Base-by-base conservation (phyloP, 2,329 filamentous ascomycete genomes). In the Apiospora saccharicola region DNA sequence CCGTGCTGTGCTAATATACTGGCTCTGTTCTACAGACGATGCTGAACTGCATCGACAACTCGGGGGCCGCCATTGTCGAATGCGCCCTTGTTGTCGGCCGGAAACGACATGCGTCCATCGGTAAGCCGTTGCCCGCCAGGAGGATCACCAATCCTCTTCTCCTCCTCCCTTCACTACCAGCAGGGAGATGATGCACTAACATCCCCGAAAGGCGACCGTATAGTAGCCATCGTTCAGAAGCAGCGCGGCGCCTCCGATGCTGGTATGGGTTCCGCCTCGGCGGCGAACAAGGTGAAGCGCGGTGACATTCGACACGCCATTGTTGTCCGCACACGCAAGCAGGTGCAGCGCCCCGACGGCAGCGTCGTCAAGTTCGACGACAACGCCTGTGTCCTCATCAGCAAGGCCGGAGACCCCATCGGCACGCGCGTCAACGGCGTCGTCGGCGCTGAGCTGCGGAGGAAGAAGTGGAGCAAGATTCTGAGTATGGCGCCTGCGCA, bases 31-130 rank as follows among this genome's bases (percentile, higher is more conserved):
- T 10, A 41, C 34, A 98, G 96, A 93, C 95, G 82, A 94, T 99
- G 90, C 90, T 99, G 79, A 98, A 96, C 86, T 98, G 96, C 92
- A 98, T 99, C 90, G 96, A 99, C 92, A 99, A 98, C 88, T 98
- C 96, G 76, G 96, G 96, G 82, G 96, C 96, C 78, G 95, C 96
- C 79, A 89, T 99, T 77, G 96, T 98, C 85, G 96, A 99, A 87
- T 99, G 96, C 86, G 94, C 93, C 82, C 93, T 96, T 82, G 93
- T 98, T 75, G 87, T 99, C 79, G 94, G 94, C 80, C 96, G 96
- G 86, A 97, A 98, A 86, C 88, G 91, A 77, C 90, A 92, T 79
- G 96, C 96, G 73, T 92, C 92, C 80, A 95, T 99, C 80, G 96
- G 95, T 98, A 89, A 64, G 57, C 57, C 79, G 12, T 14, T 14